Evolutionary conservation across 2,329 filamentous ascomycete species (phyloP).

Genomic region (Penicillium sp.): DNA sequence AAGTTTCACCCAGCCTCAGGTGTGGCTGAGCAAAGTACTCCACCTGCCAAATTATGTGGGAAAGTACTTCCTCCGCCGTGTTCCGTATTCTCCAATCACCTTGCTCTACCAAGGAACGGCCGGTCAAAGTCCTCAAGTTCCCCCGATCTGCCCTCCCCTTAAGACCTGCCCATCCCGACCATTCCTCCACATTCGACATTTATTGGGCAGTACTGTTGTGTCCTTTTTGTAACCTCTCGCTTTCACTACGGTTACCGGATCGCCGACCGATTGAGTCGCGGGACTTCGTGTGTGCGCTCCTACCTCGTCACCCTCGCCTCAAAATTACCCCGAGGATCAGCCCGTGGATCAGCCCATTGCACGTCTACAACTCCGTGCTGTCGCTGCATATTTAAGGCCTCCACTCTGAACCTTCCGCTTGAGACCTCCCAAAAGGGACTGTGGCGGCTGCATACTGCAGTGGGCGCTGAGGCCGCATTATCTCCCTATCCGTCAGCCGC

Average conservation of each 20-base stretch:
- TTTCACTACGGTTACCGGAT: not conserved
- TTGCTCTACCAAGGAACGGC: conserved; percentile 8
- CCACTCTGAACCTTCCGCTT: conserved; percentile 4
- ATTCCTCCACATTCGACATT: not conserved
- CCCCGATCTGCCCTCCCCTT: conserved; percentile 6
- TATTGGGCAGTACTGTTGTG: not conserved
- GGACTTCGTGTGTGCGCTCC: conserved; percentile 4
- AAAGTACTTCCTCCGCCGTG: conserved; percentile 8
- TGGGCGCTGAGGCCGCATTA: conserved; percentile 19
- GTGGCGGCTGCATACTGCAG: conserved; percentile 12
- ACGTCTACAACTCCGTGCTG: conserved; percentile 7
- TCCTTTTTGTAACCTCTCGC: not conserved
- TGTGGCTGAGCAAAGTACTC: conserved; percentile 14
- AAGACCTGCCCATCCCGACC: not conserved
- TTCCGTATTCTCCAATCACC: conserved; percentile 12
- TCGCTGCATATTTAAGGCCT: not conserved
- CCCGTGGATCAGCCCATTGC: conserved; percentile 8
- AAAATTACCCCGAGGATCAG: conserved; percentile 1
- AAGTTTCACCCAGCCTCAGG: conserved; percentile 7
- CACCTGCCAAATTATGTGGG: conserved; percentile 7
- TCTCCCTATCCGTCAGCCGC: conserved; percentile 18
- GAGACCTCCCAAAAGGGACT: not conserved
- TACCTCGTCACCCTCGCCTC: conserved; percentile 6
- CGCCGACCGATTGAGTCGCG: conserved; percentile 6
- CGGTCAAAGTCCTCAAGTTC: conserved; percentile 10